Evolutionary conservation across 2,329 filamentous ascomycete genomes (phyloP), one percentile per base, ranked within the genome.

Genomic region (Arthrocladium fulminans): DNA sequence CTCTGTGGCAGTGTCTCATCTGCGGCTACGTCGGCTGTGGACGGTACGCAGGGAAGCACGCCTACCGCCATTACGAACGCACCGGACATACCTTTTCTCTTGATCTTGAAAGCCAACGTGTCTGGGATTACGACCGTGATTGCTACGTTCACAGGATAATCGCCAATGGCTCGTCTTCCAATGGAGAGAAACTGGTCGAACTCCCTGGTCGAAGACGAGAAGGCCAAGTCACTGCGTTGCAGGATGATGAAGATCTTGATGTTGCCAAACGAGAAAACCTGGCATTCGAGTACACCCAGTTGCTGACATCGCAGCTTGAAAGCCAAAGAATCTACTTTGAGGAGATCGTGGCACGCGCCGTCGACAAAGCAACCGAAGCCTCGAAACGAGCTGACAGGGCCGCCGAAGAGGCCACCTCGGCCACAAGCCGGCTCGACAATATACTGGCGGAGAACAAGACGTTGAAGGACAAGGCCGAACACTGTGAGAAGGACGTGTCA

Each of bases 81-180:
- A 94, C 87, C 2, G 80, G 81, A 3, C 92, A 98, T 65, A 86
- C 85, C 54, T 98, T 95, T 63, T 85, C 88, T 22, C 85, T 98
- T 64, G 92, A 98, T 63, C 79, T 97, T 30, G 81, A 84, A 53
- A 94, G 88, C 0, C 90, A 98, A 64, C 84, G 95, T 59, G 89
- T 98, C 1, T 98, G 92, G 92, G 92, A 98, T 66, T 98, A 98
- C 56, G 87, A 86, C 0, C 88, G 87, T 3, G 92, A 98, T 62
- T 86, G 84, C 61, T 98, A 95, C 75, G 92, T 97, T 42, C 92
- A 98, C 66, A 83, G 92, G 8, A 79, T 97, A 45, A 94, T 98
- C 48, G 85, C 94, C 56, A 88, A 88, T 61, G 95, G 96, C 69
- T 38, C 44, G 3, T 22, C 22, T 6, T 50, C 52, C 3, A 49